phyloP scores from a whole-genome alignment of 163 green algal species.

The Trebouxia gelatinosa region DNA sequence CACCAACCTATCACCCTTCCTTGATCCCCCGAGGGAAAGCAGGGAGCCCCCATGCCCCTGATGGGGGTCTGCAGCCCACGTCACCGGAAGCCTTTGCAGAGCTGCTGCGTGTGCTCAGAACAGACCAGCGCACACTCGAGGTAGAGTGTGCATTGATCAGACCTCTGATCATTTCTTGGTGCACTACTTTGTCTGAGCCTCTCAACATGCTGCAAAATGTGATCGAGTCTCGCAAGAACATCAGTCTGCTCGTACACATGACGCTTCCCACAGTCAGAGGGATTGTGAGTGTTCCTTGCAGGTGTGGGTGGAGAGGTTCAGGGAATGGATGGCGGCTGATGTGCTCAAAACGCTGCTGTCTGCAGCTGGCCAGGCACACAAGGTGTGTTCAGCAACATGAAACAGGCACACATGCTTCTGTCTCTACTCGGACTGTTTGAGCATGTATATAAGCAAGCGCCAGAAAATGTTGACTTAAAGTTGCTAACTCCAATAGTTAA shows the following conservation, averaged over 20 bases:
- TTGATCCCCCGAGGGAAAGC: conserved; percentile 24
- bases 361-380: conserved; percentile 31
- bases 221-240: no score
- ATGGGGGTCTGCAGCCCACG: conserved; percentile 30
- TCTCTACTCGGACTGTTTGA: no score
- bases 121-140: conserved; percentile 36
- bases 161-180: neutral
- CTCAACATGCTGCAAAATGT: neutral
- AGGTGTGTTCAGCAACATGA: neutral
- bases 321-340: conserved; percentile 70
- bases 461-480: no score
- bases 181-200: neutral
- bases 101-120: conserved; percentile 38
- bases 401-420: no score
- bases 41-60: conserved; percentile 11
- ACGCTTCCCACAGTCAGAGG: no score
- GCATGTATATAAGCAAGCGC: no score
- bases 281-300: no score
- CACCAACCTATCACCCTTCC: conserved; percentile 31
- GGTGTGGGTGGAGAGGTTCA: conserved; percentile 62
- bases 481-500: no score
- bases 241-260: no score
- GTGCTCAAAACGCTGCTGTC: conserved; percentile 50
- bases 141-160: conserved; percentile 2
- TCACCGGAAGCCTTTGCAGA: conserved; percentile 31